These are phyloP conservation scores for Taphrina pruni DNA, from an alignment of 1,139 yeast species.

Conservation along the genomic window DNA sequence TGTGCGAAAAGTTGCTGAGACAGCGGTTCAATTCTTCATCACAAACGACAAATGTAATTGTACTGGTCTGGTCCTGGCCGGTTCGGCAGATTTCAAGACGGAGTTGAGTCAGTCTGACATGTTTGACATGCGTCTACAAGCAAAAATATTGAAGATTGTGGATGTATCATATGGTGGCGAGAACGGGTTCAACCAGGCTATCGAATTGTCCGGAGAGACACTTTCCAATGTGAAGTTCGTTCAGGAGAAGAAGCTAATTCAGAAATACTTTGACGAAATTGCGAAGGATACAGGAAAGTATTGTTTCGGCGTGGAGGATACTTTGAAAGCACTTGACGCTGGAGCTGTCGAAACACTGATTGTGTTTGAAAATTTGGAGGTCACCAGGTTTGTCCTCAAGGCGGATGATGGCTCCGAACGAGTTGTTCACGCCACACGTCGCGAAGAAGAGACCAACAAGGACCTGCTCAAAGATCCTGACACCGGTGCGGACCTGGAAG, in stretches of 20 bases:
- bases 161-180: slow-evolving; percentile 99
- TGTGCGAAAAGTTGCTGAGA: slow-evolving; percentile 97
- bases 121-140: slow-evolving; percentile 85
- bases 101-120: slow-evolving; percentile 91
- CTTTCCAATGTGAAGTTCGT: slow-evolving; percentile 95
- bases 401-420: slow-evolving; percentile 81
- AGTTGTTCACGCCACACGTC: slow-evolving; percentile 71
- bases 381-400: slow-evolving; percentile 80
- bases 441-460: slow-evolving; percentile 56
- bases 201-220: slow-evolving; percentile 95
- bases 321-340: slow-evolving; percentile 90
- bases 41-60: slow-evolving; percentile 91
- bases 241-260: slow-evolving; percentile 94
- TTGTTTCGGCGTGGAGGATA: slow-evolving; percentile 95
- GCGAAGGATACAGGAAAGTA: slow-evolving; percentile 95
- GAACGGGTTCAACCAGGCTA: slow-evolving; percentile 98
- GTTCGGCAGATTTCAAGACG: slow-evolving; percentile 97
- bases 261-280: slow-evolving; percentile 91
- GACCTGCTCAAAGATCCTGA: slow-evolving; percentile 82
- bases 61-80: slow-evolving; percentile 92
- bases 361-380: slow-evolving; percentile 89
- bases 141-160: slow-evolving; percentile 86
- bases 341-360: slow-evolving; percentile 94
- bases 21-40: slow-evolving; percentile 94
- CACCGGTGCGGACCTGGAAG: slow-evolving; percentile 89